Percentiles rank a stretch among this genome's conserved stretches.
Evolutionary conservation across 192 early-diverging fungal species (phyloP).

Genomic region (Coemansia sp.): DNA sequence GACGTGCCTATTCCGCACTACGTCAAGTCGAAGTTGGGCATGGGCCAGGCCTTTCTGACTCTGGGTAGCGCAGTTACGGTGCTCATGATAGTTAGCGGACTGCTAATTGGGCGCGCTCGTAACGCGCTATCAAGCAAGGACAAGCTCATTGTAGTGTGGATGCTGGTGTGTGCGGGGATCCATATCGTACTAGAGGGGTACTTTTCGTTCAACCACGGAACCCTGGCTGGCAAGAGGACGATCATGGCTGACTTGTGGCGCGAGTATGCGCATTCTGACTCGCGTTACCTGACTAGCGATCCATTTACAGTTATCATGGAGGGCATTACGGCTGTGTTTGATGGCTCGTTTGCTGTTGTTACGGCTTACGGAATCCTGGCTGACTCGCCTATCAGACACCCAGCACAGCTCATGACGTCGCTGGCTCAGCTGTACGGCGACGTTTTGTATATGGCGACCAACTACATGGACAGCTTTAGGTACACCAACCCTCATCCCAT

Average conservation of each 20-base stretch:
- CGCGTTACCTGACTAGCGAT: conserved; percentile 82
- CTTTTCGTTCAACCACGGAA: conserved; percentile 68
- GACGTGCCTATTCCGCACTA: conserved; percentile 41
- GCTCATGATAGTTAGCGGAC: conserved; percentile 12
- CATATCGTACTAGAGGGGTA: conserved; percentile 86
- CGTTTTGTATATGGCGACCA: conserved; percentile 77
- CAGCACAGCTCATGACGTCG: conserved; percentile 60
- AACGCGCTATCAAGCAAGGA: conserved; percentile 32
- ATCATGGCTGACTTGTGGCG: conserved; percentile 82
- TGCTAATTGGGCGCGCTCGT: conserved; percentile 28
- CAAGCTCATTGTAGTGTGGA: conserved; percentile 74
- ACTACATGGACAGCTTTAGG: conserved; percentile 63
- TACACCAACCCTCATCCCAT: conserved; percentile 70
- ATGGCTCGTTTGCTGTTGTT: conserved; percentile 63
- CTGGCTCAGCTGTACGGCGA: conserved; percentile 80
- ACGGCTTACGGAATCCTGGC: conserved; percentile 57
- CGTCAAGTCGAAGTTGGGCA: conserved; percentile 34
- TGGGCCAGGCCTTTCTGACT: conserved; percentile 28
- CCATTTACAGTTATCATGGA: conserved; percentile 84
- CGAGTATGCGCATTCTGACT: conserved; percentile 88
- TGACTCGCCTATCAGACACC: conserved; percentile 56
- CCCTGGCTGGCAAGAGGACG: conserved; percentile 64
- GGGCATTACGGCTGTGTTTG: conserved; percentile 76
- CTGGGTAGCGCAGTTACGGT: conserved; percentile 25
- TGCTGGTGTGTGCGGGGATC: conserved; percentile 74